These are phyloP conservation scores for Hanseniaspora guilliermondii DNA, from an alignment of 805 yeast genomes.

Conservation along the genomic window DNA sequence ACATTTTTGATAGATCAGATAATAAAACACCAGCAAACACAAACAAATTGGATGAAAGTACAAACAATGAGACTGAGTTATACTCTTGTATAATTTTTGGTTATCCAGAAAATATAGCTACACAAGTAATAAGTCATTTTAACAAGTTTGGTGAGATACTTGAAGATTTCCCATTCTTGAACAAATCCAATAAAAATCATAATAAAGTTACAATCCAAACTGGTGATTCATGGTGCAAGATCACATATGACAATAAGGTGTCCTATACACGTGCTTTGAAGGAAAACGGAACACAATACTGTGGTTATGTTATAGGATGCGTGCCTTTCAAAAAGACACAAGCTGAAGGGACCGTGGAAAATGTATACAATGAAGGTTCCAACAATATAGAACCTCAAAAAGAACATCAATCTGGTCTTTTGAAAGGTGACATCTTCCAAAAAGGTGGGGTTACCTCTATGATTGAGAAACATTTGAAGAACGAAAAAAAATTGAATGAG, in stretches of 20 bases:
- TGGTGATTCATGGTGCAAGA: conserved; percentile 83
- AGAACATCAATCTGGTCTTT: not conserved
- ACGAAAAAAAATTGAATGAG: not conserved
- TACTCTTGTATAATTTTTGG: conserved; percentile 78
- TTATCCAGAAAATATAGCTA: conserved; percentile 65
- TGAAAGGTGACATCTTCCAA: conserved; percentile 5
- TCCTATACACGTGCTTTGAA: conserved; percentile 74
- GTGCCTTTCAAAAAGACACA: conserved; percentile 49
- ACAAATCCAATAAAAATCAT: conserved; percentile 17
- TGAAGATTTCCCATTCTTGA: conserved; percentile 49
- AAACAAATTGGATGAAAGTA: not conserved
- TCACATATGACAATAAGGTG: conserved; percentile 64
- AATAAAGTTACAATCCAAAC: conserved; percentile 54
- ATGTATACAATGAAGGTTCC: not conserved
- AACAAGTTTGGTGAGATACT: conserved; percentile 66
- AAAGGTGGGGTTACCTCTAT: conserved; percentile 1
- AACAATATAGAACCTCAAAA: not conserved
- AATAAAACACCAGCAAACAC: conserved; percentile 3
- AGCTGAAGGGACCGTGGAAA: not conserved
- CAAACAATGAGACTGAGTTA: conserved; percentile 26
- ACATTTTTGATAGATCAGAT: conserved; percentile 9
- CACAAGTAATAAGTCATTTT: conserved; percentile 56
- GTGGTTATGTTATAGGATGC: conserved; percentile 55
- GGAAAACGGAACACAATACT: conserved; percentile 65
- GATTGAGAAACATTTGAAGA: not conserved